Evolutionary conservation across 2,329 filamentous ascomycete species (phyloP), one percentile per base, ranked within the genome.

Genomic region (Celoporthe dispersa): DNA sequence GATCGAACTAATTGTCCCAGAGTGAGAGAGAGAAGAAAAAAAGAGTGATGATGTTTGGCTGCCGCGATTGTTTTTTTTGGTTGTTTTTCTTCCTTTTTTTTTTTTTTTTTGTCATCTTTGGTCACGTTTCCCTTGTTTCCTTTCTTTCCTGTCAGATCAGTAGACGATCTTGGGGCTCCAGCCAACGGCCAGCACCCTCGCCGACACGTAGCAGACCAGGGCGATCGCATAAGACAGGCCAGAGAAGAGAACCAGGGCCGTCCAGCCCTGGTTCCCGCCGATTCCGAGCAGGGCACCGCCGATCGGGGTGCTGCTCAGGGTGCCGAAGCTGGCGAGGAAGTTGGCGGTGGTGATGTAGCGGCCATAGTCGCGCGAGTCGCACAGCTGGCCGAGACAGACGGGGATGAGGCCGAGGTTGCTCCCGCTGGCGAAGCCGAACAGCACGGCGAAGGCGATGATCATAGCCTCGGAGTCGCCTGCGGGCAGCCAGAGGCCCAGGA

Each of bases 281-380:
- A 79, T 73, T 6, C 78, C 80, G 16, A 83, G 75, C 37, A 77
- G 71, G 22, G 75, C 80, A 4, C 84, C 84, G 0, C 80, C 84
- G 16, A 85, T 80, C 35, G 85, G 79, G 1, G 84, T 75, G 66
- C 83, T 85, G 67, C 79, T 84, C 3, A 85, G 77, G 0, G 84
- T 90, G 72, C 91, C 92, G 74, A 95, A 91, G 72, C 89, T 91
- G 28, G 93, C 92, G 55, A 94, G 84, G 67, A 92, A 94, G 78
- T 94, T 94, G 68, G 90, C 90, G 0, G 93, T 96, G 11, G 93
- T 92, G 76, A 96, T 96, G 80, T 96, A 95, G 1, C 92, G 85
- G 0, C 92, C 93, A 74, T 94, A 96, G 64, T 94, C 85, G 67
- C 90, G 85, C 3, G 92, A 91, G 44, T 90, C 88, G 78, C 93